Evolutionary conservation across 345 rosid genomes (phyloP), one percentile per base, ranked within the genome.

Genomic region (Arabis alpina): DNA sequence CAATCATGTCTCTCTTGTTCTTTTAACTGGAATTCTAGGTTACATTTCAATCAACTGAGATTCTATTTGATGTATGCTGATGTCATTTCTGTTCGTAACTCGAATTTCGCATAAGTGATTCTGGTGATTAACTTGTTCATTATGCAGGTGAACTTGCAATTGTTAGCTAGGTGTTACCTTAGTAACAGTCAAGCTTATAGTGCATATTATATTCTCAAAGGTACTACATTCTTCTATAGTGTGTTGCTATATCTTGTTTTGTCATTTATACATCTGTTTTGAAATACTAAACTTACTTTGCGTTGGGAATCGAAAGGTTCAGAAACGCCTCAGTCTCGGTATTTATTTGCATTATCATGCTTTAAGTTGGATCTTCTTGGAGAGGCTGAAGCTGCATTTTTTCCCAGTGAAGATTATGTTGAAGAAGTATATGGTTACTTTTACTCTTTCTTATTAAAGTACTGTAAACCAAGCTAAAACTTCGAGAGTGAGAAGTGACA

Each of bases 381-480:
- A 72, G 97, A 93, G 75, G 98, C 97, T 42, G 92, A 93, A 82
- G 73, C 86, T n/a, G 90, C 88, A n/a, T 78, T 91, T 80, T 77
- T 85, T 68, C 83, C 89, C 76, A 45, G 78, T 72, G 80, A 84
- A 67, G 91, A 87, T 49, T 73, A 78, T 30, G 39, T 61, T 70
- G 80, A 82, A 49, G 80, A 93, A 87, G 98, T 91, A 78, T 48
- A 57, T 43, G 27, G 32, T 50, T 51, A 39, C 54, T 47, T 68
- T 68, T 39, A 8, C 43, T 54, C 37, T 2, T 2, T 15, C 7
- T 50, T 50, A 12, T 51, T 42, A 7, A 14, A 62, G 0, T 59
- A 43, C 50, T 37, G 14, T 15, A 47, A n/a, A 48, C 40, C 27
- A 43, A 40, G 16, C 68, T 61, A 3, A 37, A 51, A 51, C 60